Conservation (phyloP, 2,329 filamentous ascomycete species). For the Colletotrichum neosansevieriae region DNA sequence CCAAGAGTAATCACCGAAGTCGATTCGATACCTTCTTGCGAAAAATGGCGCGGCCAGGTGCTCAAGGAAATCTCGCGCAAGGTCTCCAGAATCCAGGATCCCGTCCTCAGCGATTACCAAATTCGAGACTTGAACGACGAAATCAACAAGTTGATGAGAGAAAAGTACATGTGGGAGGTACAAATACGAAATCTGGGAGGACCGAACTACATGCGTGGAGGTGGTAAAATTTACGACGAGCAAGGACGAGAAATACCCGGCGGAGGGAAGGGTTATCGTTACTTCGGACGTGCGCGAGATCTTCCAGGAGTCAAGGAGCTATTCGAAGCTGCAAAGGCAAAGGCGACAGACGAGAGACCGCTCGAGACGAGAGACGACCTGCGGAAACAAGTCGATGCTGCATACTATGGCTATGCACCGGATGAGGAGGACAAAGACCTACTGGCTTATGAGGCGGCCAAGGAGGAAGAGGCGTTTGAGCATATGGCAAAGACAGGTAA, state of each 20-base stretch:
- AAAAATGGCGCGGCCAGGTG: slow-evolving; percentile 98
- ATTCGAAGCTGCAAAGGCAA: slow-evolving; percentile 79
- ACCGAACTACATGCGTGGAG: slow-evolving; percentile 92
- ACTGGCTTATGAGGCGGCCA: slow-evolving; percentile 82
- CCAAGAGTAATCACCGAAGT: slow-evolving; percentile 93
- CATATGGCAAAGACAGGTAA: slow-evolving; percentile 71
- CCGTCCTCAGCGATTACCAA: slow-evolving; percentile 92
- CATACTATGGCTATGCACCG: slow-evolving; percentile 94
- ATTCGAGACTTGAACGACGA: slow-evolving; percentile 98
- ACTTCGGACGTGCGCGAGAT: slow-evolving; percentile 91
- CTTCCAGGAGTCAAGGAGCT: slow-evolving; percentile 96
- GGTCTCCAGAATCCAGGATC: slow-evolving; percentile 94
- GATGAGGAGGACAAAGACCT: slow-evolving; percentile 90
- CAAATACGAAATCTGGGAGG: slow-evolving; percentile 96
- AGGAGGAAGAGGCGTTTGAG: slow-evolving; percentile 85
- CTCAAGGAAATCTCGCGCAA: slow-evolving; percentile 98
- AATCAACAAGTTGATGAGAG: slow-evolving; percentile 98
- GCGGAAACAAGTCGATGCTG: slow-evolving; percentile 85
- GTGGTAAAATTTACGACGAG: slow-evolving; percentile 78
- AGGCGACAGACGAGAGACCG: slow-evolving; percentile 70
- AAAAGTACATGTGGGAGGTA: slow-evolving; percentile 99
- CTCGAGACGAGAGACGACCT: slow-evolving; percentile 77
- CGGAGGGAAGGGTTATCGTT: slow-evolving; percentile 91
- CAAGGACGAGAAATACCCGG: slow-evolving; percentile 77
- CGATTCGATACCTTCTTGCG: slow-evolving; percentile 85